Conservation (phyloP, 495 filamentous ascomycete species). For the Hapsidospora chrysogenum region DNA sequence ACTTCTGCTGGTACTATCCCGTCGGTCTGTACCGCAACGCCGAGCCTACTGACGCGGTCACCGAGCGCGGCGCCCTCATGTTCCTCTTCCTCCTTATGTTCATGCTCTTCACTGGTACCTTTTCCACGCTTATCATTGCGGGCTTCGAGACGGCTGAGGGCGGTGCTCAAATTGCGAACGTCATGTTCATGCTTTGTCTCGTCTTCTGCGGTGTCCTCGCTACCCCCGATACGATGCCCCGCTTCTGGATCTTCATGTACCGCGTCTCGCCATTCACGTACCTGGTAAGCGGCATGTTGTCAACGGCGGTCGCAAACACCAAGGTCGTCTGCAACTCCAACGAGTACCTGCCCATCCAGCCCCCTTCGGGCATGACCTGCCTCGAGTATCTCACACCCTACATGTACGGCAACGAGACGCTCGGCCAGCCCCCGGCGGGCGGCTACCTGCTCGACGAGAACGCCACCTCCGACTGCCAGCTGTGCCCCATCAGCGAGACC, state of each 20-base stretch:
- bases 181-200: constrained; percentile 49
- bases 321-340: constrained; percentile 39
- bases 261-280: constrained; percentile 62
- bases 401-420: constrained; percentile 8
- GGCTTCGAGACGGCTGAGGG: constrained; percentile 49
- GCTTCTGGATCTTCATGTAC: constrained; percentile 83
- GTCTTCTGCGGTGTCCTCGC: constrained; percentile 67
- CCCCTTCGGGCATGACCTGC: constrained; percentile 37
- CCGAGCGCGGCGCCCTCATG: constrained; percentile 47
- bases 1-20: constrained; percentile 67
- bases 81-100: constrained; percentile 48
- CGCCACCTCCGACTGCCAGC: constrained; percentile 36
- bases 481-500: constrained; percentile 42
- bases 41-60: constrained; percentile 32
- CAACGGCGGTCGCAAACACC: constrained; percentile 42
- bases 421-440: too few relatives aligned
- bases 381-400: constrained; percentile 38
- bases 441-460: constrained; percentile 38
- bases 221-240: constrained; percentile 38
- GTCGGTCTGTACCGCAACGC: constrained; percentile 62
- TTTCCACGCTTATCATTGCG: constrained; percentile 51
- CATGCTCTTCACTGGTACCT: constrained; percentile 54
- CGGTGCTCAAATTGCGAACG: constrained; percentile 45
- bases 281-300: constrained; percentile 46
- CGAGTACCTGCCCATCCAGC: constrained; percentile 40